A percentile compares a stretch with the other conserved stretches of the same genome.
These are phyloP conservation scores for Candida easanensis DNA, from an alignment of 805 yeast species.

Conservation along the genomic window DNA sequence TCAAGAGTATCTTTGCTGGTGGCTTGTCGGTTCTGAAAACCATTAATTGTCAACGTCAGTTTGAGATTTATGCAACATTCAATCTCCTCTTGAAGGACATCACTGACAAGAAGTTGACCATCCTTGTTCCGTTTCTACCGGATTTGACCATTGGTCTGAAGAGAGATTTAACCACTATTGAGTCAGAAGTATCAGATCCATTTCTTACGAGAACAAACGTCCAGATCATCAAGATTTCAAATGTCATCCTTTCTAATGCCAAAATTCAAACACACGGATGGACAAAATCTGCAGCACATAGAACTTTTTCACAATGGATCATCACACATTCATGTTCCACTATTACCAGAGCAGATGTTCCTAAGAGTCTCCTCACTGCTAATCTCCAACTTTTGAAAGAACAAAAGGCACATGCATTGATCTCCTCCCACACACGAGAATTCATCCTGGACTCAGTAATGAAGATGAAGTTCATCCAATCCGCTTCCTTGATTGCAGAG, in stretches of 20 bases:
- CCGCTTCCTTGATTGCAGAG: conserved; percentile 22
- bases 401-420: conserved; percentile 12
- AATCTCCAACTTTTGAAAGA: conserved; percentile 26
- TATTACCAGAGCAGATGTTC: conserved; percentile 13
- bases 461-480: conserved; percentile 22
- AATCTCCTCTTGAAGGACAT: conserved; percentile 22
- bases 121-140: conserved; percentile 6
- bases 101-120: conserved; percentile 11
- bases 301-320: conserved; percentile 14
- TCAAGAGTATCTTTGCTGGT: conserved; percentile 21
- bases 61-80: conserved; percentile 28
- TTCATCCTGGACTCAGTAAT: conserved; percentile 19
- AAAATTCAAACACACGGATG: conserved; percentile 9
- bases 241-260: conserved; percentile 15
- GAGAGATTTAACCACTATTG: conserved; percentile 11
- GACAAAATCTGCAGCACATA: conserved; percentile 1
- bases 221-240: conserved; percentile 23
- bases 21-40: conserved; percentile 19
- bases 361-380: conserved; percentile 26
- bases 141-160: conserved; percentile 10
- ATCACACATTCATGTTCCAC: conserved; percentile 14
- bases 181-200: conserved; percentile 13
- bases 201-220: conserved; percentile 24
- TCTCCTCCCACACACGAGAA: conserved; percentile 18
- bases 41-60: conserved; percentile 16